phyloP scores from a whole-genome alignment of 2,329 filamentous ascomycete genomes.

The Arthrocladium fulminans region DNA sequence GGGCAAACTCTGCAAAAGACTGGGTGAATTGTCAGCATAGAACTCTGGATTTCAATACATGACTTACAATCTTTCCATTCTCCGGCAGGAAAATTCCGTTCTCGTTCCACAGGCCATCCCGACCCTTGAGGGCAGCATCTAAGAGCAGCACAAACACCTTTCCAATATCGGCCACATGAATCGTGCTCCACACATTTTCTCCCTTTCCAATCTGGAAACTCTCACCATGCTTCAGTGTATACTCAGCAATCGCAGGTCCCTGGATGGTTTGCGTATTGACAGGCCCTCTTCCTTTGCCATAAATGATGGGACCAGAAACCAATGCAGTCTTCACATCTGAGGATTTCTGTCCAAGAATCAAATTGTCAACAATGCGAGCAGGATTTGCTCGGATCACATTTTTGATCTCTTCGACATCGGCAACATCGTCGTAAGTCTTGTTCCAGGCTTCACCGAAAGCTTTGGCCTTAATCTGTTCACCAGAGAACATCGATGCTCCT shows the following conservation, averaged over 20 bases:
- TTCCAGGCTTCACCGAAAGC: constrained; percentile 26
- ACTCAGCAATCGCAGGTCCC: constrained; percentile 37
- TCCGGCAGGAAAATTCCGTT: constrained; percentile 32
- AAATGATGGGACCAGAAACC: constrained; percentile 45
- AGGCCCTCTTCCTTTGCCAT: constrained; percentile 43
- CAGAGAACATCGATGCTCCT: constrained; percentile 30
- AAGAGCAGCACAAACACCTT: constrained; percentile 38
- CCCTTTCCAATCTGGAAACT: constrained; percentile 40
- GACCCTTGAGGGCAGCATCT: constrained; percentile 32
- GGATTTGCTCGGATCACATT: constrained; percentile 10
- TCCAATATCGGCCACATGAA: constrained; percentile 43
- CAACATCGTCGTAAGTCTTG: constrained; percentile 31
- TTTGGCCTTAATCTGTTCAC: constrained; percentile 27
- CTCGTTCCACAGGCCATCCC: constrained; percentile 29
- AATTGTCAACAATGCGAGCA: constrained; percentile 31
- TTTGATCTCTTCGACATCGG: constrained; percentile 17
- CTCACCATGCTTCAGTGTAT: constrained; percentile 36
- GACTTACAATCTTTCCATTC: constrained; percentile 23
- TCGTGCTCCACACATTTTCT: constrained; percentile 42
- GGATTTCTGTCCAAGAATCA: constrained; percentile 26
- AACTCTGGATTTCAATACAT: no score
- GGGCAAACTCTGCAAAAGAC: constrained; percentile 23
- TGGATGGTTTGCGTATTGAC: constrained; percentile 45
- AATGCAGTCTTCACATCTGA: constrained; percentile 36
- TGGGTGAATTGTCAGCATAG: constrained; percentile 10